Evolutionary conservation across 768 basidiomycete species (phyloP), one percentile per base, ranked within the genome.

Genomic region (Dentipellis sp.): DNA sequence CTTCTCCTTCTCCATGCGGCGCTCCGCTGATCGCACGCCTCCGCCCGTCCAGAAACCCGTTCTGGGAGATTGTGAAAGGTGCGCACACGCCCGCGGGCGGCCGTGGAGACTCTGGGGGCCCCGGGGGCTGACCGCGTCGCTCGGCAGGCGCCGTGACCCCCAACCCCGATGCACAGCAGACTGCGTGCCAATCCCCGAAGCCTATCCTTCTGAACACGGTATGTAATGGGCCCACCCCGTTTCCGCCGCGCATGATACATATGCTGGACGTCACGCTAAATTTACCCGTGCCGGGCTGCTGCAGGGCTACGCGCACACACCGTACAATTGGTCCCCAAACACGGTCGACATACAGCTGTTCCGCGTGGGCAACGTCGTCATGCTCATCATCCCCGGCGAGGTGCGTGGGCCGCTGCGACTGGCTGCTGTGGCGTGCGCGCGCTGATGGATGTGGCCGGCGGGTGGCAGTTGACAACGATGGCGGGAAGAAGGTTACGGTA

Each of bases 51-150:
- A 84, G 83, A 65, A 89, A 91, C 66, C 84, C 85, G 4, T 87
- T 91, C 66, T 90, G 88, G 87, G 77, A 90, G 59, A 63, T 88
- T 34, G 85, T 91, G 52, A 91, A 89, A 71, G 80, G 81, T 78
- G 19, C 35, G 54, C 10, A 56, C 34, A 38, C 38, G 10, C 19
- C 8, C 19, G 21, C 38, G 38, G 16, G 16, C 35, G 12, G 8
- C 29, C 39, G 10, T 29, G 19, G n/a, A 45, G 19, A 45, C 14
- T 10, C 3, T 17, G 17, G 7, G 42, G 3, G 42, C n/a, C 19
- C 42, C 1, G 42, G 42, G n/a, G n/a, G n/a, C 40, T 42, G 19
- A 45, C 42, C 3, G 29, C 16, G n/a, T 42, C 10, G 42, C 16
- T 19, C 19, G 38, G 38, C 57, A 82, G 81, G 79, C 65, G 78